A percentile compares a stretch with the other conserved stretches of the same genome.
phyloP scores from a whole-genome alignment of 1,284 basidiomycete species.

The Apiotrichum montevideense region DNA sequence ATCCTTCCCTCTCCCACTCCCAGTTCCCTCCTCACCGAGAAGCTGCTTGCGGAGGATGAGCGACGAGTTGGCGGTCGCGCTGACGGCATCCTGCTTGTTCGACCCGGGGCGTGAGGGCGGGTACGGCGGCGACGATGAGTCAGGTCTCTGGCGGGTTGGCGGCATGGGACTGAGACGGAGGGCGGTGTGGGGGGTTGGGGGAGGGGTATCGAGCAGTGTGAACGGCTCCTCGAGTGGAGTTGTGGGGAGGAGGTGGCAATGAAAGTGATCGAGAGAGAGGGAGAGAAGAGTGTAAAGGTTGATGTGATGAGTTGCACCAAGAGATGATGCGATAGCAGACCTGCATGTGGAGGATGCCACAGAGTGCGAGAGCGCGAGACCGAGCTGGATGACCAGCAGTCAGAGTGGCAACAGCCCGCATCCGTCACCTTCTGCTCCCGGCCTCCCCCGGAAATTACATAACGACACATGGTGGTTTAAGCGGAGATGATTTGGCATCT shows the following conservation, averaged over 20 bases:
- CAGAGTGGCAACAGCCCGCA: too few relatives aligned
- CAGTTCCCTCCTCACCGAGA: slow-evolving; percentile 32
- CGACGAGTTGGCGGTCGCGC: slow-evolving; percentile 32
- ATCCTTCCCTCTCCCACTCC: too few relatives aligned
- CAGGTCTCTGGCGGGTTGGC: slow-evolving; percentile 20
- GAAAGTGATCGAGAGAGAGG: too few relatives aligned
- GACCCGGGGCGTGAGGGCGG: slow-evolving; percentile 33
- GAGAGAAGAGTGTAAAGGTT: too few relatives aligned
- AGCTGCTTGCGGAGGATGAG: slow-evolving; percentile 74
- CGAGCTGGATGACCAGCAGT: too few relatives aligned
- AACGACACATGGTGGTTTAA: too few relatives aligned
- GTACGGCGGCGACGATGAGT: slow-evolving; percentile 23
- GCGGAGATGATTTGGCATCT: too few relatives aligned
- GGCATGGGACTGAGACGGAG: slow-evolving; percentile 21
- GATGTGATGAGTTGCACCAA: not conserved
- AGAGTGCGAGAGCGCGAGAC: too few relatives aligned
- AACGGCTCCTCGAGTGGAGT: not conserved
- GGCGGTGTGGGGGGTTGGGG: not conserved
- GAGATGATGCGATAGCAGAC: not conserved
- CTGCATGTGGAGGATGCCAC: too few relatives aligned
- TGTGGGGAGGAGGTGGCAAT: not conserved
- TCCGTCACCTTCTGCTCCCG: too few relatives aligned
- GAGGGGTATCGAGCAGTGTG: not conserved
- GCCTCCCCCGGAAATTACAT: too few relatives aligned
- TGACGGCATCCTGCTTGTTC: slow-evolving; percentile 28